A percentile compares a stretch with the other conserved stretches of the same genome.
These are phyloP conservation scores for Rhizophora mangle DNA, from an alignment of 345 rosid genomes.

Conservation along the genomic window DNA sequence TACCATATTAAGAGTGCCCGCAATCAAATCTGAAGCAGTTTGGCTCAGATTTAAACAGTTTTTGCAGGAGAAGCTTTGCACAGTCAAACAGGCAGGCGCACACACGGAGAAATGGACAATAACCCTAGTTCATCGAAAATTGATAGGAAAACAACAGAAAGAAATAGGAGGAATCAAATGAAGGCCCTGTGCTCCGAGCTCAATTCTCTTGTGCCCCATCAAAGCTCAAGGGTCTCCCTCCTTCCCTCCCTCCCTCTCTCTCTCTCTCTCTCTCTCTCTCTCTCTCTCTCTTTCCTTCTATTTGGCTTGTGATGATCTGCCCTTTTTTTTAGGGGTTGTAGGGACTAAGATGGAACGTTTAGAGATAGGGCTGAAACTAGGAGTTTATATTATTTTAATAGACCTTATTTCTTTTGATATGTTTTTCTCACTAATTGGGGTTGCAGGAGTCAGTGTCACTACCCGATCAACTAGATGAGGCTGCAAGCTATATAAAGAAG, in stretches of 20 bases:
- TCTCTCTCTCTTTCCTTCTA: not conserved
- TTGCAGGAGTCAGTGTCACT: conserved; percentile 41
- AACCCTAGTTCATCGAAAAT: conserved; percentile 42
- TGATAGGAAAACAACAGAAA: conserved; percentile 54
- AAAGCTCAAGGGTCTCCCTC: conserved; percentile 27
- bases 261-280: conserved; percentile 4
- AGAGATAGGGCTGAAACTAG: too few species aligned
- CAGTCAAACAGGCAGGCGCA: not conserved
- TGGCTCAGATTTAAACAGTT: not conserved
- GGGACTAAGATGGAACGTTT: too few species aligned
- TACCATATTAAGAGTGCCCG: not conserved
- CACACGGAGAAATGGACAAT: conserved; percentile 28
- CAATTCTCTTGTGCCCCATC: conserved; percentile 46
- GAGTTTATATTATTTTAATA: too few species aligned
- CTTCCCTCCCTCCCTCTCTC: not conserved
- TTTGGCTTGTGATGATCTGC: not conserved
- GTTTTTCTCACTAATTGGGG: not conserved
- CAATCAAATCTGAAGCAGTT: not conserved
- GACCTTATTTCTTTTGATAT: not conserved
- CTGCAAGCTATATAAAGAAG: conserved; percentile 54
- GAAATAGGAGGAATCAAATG: conserved; percentile 65
- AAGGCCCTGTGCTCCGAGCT: conserved; percentile 51
- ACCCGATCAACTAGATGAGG: conserved; percentile 56
- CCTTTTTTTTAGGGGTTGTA: not conserved
- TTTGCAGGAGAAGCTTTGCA: not conserved